Percentiles rank a stretch among this genome's conserved stretches.
Conservation (phyloP, 106 monocot genomes). For the Dendrobium nobile region DNA sequence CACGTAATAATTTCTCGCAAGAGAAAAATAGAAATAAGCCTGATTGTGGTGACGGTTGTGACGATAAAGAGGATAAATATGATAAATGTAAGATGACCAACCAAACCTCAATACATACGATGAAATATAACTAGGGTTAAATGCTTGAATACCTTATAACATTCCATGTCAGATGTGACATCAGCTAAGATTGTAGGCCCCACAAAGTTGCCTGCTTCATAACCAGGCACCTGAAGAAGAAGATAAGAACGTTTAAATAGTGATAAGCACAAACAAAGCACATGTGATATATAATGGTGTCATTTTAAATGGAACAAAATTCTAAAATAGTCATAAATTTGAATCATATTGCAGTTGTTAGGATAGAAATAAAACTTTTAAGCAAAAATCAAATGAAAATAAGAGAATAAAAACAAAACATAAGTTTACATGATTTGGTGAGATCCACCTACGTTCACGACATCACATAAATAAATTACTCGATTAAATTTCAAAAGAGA, state of each 20-base stretch:
- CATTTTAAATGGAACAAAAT: not conserved
- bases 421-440: not conserved
- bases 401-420: not conserved
- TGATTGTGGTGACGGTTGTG: not conserved
- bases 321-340: not conserved
- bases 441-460: not conserved
- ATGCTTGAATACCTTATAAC: conserved; percentile 60
- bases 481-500: not conserved
- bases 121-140: not conserved
- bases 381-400: not conserved
- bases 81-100: not conserved
- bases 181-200: conserved; percentile 90
- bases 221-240: conserved; percentile 63
- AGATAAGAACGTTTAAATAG: not conserved
- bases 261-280: not conserved
- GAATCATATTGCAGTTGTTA: not conserved
- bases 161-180: conserved; percentile 75
- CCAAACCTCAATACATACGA: not conserved
- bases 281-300: not conserved
- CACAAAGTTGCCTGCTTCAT: conserved; percentile 87
- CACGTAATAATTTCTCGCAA: too few relatives aligned
- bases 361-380: not conserved
- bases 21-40: not conserved
- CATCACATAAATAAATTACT: not conserved
- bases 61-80: not conserved